phyloP scores from a whole-genome alignment of 495 filamentous ascomycete genomes.

The Annulohypoxylon maeteangense region DNA sequence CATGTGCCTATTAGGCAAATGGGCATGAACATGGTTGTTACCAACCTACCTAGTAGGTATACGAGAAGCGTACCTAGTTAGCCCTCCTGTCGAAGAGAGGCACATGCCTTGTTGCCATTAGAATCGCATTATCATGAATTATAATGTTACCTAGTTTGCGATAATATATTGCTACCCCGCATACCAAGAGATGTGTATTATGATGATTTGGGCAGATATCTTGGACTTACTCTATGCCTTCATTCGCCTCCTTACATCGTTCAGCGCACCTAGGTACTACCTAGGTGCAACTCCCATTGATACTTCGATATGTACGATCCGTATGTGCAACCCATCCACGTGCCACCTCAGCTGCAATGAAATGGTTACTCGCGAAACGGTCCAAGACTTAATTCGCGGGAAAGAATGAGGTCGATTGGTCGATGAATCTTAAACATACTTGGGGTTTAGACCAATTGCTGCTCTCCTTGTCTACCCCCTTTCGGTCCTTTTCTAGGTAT shows the following conservation, averaged over 20 bases:
- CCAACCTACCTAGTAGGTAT: not conserved
- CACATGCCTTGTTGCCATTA: not conserved
- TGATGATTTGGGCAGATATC: too few species aligned
- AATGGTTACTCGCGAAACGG: not conserved
- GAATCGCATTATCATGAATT: not conserved
- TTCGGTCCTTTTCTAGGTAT: not conserved
- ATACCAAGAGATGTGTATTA: too few species aligned
- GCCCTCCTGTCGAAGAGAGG: not conserved
- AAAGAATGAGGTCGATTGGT: not conserved
- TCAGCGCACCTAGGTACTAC: too few species aligned
- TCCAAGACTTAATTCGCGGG: not conserved
- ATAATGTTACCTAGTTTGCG: not conserved
- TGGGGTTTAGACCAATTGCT: not conserved
- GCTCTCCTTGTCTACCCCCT: not conserved
- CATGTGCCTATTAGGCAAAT: slow-evolving; percentile 59
- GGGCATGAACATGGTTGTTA: slow-evolving; percentile 47
- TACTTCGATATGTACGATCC: not conserved
- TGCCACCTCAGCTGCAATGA: not conserved
- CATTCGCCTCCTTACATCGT: too few species aligned
- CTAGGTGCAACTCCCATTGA: too few species aligned
- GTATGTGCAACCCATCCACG: not conserved
- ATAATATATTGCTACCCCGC: too few species aligned
- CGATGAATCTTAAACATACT: not conserved
- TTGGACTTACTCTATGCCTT: too few species aligned
- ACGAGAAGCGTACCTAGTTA: not conserved